Base-by-base conservation (phyloP, 768 basidiomycete genomes). In the Xerocomus potaroensis region DNA sequence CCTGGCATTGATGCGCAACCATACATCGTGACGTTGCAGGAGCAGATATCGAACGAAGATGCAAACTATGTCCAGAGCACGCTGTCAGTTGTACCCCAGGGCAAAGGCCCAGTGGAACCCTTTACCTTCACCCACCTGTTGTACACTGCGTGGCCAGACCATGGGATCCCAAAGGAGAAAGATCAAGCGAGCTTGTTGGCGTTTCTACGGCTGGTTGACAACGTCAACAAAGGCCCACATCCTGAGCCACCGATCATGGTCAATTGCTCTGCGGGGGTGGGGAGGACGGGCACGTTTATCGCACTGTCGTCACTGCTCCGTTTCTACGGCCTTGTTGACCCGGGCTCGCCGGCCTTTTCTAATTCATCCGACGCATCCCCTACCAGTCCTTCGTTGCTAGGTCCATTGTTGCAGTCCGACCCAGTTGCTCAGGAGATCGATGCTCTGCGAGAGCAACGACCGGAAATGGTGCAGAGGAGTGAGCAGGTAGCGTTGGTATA, bases 221-320 rank as follows among this genome's bases (percentile, higher is more conserved):
- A 56, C 7, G 67, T 72, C 35, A 90, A 90, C 64, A 76, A 74
- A 50, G 73, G 78, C 12, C 18, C 58, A 56, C 24, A 83, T 54
- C 69, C 76, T 12, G 82, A 85, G 51, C 84, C 86, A n/a, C 89
- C 89, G 0, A 76, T 87, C 51, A 77, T 93, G 56, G 76, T 89
- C 24, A 80, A 87, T 51, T 94, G 91, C 60, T 91, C 89, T 22
- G 91, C 92, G 1, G 91, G 91, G 4, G 75, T 93, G 48, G 91
- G 91, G 3, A 77, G 91, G 29, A 91, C 91, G 4, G 91, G 91
- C 15, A 78, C 90, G 6, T 91, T 91, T 67, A 87, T 94, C 59
- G 81, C 87, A 0, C 60, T 91, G 32, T 80, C 80, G 8, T 92
- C 90, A 11, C 70, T 93, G 30, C 72, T 92, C n/a, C 85, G 89